Percentiles rank a stretch among this genome's conserved stretches.
phyloP scores from a whole-genome alignment of 345 rosid species.

The Salix exigua region DNA sequence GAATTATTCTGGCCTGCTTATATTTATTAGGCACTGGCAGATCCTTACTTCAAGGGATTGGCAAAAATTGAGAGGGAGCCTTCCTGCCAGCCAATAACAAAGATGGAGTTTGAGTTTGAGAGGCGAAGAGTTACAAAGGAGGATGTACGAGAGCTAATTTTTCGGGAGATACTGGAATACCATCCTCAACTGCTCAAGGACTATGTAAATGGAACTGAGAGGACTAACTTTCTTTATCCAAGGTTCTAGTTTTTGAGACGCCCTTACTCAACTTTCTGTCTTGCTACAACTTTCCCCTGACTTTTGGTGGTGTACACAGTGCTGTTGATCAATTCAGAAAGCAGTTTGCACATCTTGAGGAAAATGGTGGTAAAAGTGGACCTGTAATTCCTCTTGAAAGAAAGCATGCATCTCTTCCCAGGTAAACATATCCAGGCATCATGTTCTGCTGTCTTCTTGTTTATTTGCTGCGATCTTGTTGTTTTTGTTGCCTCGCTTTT shows the following conservation, averaged over 20 bases:
- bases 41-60: constrained; percentile 87
- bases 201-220: constrained; percentile 77
- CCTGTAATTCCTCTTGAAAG: constrained; percentile 71
- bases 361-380: constrained; percentile 65
- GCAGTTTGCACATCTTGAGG: constrained; percentile 92
- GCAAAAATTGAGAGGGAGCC: constrained; percentile 94
- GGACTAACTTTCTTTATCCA: constrained; percentile 86
- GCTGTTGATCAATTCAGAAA: constrained; percentile 89
- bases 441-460: background rate
- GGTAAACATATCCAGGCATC: constrained; percentile 34
- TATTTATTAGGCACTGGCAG: constrained; percentile 66
- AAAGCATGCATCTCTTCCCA: constrained; percentile 85
- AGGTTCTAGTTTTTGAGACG: constrained; percentile 42
- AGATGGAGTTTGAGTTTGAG: constrained; percentile 98
- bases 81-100: constrained; percentile 84
- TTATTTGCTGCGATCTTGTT: background rate
- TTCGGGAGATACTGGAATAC: constrained; percentile 81
- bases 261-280: background rate
- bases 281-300: constrained; percentile 11
- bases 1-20: constrained; percentile 1
- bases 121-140: constrained; percentile 87
- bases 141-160: constrained; percentile 81
- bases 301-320: constrained; percentile 37
- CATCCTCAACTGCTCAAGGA: constrained; percentile 94
- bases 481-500: background rate